Percentiles rank a stretch among this genome's conserved stretches.
These are phyloP conservation scores for Moesziomyces aphidis DNA, from an alignment of 1,284 basidiomycete genomes.

Conservation along the genomic window DNA sequence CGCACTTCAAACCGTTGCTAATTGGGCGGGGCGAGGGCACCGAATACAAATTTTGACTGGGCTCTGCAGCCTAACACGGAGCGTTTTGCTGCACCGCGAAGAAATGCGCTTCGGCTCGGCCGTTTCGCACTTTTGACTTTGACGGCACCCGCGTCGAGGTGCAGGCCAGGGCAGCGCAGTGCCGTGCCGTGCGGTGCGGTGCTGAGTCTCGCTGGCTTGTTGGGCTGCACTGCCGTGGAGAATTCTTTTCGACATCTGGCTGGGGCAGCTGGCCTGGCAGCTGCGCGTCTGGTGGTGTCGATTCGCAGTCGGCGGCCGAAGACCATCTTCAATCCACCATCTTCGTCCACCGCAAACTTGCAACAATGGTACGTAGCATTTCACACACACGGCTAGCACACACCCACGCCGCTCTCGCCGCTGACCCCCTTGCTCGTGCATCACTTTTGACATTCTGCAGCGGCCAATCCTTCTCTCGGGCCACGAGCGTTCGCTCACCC, in stretches of 20 bases:
- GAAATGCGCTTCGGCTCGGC: too few relatives aligned
- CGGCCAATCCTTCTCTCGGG: slow-evolving; percentile 73
- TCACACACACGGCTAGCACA: too few relatives aligned
- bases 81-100: too few relatives aligned
- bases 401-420: slow-evolving; percentile 5
- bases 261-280: neutral
- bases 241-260: neutral
- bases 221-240: neutral
- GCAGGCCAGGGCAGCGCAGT: too few relatives aligned
- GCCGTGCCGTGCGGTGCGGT: too few relatives aligned
- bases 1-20: too few relatives aligned
- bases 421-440: slow-evolving; percentile 2
- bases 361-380: neutral
- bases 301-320: too few relatives aligned
- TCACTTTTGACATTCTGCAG: slow-evolving; percentile 15
- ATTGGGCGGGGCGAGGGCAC: too few relatives aligned
- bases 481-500: slow-evolving; percentile 96
- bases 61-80: too few relatives aligned
- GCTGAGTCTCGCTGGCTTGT: neutral
- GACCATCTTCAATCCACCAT: neutral
- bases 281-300: neutral
- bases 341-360: neutral
- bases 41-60: too few relatives aligned
- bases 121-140: neutral
- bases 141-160: neutral